Evolutionary conservation across 2,329 filamentous ascomycete genomes (phyloP), one percentile per base, ranked within the genome.

Genomic region (Xylaria sp.): DNA sequence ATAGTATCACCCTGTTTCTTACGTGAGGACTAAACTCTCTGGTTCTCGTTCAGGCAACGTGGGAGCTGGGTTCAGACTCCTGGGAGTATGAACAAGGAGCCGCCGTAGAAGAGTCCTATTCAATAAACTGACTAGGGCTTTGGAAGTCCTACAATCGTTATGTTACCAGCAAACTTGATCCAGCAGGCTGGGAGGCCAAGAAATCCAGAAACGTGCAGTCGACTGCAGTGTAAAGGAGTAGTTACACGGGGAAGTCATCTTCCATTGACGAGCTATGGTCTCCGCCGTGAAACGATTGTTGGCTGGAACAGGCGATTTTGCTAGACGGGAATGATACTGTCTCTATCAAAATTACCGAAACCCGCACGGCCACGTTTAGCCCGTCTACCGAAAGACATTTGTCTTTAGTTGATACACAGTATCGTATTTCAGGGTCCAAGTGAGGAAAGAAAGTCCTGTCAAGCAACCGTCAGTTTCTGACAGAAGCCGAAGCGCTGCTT

Each of bases 321-420:
- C 50, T 58, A 46, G 34, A 25, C 36, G 28, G 66, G 66, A 69
- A 70, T 69, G 66, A 30, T 23, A 13, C 34, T 69, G 63, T 70
- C 63, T 67, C 61, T 65, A 41, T 46, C 58, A 15, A 63, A 34
- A 68, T 69, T 67, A 65, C 39, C 12, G 36, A 57, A 62, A 52
- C 48, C 45, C 10, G 43, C 36, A 23, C 48, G 58, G 45, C 65
- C 68, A 65, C 68, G 65, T 70, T 70, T 53, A n/a, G 50, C 18
- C 39, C 32, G 32, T 56, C 62, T 63, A 39, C 62, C 46, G 50
- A 60, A 53, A 63, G 56, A 65, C 65, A 65, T 9, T 41, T 36
- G 62, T 63, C 62, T 70, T 39, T 41, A 39, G 13, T 61, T 32
- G 25, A 48, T 20, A 65, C 41, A 64, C 39, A 58, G 46, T 36